Evolutionary conservation across 352 stramenopile genomes (phyloP).

Genomic region (Aphanomyces invadans): DNA sequence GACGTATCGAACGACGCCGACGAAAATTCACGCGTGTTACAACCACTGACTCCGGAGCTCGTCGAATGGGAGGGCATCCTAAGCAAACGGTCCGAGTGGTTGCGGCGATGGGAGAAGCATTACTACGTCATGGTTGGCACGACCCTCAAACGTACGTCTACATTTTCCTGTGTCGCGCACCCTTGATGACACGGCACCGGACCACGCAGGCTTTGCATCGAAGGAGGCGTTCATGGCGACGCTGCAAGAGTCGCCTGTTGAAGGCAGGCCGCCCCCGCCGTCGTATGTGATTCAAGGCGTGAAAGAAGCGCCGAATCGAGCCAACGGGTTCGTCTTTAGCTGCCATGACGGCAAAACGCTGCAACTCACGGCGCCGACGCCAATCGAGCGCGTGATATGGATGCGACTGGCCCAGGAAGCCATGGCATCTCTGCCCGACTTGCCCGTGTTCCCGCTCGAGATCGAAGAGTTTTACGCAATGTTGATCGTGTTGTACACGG

Average conservation of each 20-base stretch:
- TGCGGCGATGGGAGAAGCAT: slow-evolving; percentile 71
- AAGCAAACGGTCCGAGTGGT: slow-evolving; percentile 72
- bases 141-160: slow-evolving; percentile 46
- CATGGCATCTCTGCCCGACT: slow-evolving; percentile 73
- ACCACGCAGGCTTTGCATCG: slow-evolving; percentile 44
- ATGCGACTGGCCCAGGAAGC: slow-evolving; percentile 77
- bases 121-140: slow-evolving; percentile 84
- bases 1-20: slow-evolving; percentile 4
- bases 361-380: slow-evolving; percentile 61
- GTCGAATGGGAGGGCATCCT: slow-evolving; percentile 80
- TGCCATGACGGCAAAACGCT: slow-evolving; percentile 82
- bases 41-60: slow-evolving; percentile 32
- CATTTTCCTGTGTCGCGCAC: not conserved
- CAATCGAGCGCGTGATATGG: slow-evolving; percentile 83
- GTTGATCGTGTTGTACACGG: slow-evolving; percentile 80
- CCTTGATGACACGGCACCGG: no score
- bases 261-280: slow-evolving; percentile 25
- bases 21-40: not conserved
- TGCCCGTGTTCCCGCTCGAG: slow-evolving; percentile 70
- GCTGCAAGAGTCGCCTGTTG: slow-evolving; percentile 39
- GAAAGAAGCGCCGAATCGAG: slow-evolving; percentile 71
- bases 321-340: slow-evolving; percentile 83
- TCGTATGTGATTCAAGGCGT: slow-evolving; percentile 68
- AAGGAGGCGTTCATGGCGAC: slow-evolving; percentile 79
- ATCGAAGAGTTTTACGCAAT: slow-evolving; percentile 88